phyloP scores from a whole-genome alignment of 495 filamentous ascomycete genomes.

The Aspergillus avenaceus region DNA sequence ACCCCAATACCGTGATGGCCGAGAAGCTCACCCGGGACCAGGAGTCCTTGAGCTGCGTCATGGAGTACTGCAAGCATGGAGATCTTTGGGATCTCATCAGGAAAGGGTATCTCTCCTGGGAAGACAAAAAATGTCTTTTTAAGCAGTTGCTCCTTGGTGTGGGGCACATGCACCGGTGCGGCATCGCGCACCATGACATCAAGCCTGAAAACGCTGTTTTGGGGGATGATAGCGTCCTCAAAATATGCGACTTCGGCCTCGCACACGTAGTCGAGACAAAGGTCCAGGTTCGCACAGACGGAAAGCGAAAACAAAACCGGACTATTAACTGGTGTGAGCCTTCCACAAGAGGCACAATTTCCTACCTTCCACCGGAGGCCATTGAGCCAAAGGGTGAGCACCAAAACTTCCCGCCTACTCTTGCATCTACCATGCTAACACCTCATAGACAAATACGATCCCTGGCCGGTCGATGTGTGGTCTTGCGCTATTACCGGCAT shows the following conservation, averaged over 20 bases:
- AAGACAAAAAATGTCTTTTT: constrained; percentile 69
- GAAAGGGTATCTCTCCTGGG: constrained; percentile 54
- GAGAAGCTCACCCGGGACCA: constrained; percentile 62
- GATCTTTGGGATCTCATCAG: constrained; percentile 68
- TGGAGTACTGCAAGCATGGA: constrained; percentile 76
- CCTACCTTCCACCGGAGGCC: constrained; percentile 78
- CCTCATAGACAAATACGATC: constrained; percentile 60
- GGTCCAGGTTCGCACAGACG: too few species aligned
- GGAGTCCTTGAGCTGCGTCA: constrained; percentile 72
- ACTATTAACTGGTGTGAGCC: constrained; percentile 47
- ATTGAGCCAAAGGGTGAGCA: not conserved
- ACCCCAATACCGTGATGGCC: constrained; percentile 76
- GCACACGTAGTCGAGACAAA: constrained; percentile 74
- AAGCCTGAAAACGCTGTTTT: constrained; percentile 77
- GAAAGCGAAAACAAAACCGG: not conserved
- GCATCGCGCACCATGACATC: constrained; percentile 77
- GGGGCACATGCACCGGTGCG: constrained; percentile 63
- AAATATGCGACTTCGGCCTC: constrained; percentile 79
- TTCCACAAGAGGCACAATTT: constrained; percentile 69
- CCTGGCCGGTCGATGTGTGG: constrained; percentile 74
- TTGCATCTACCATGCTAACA: constrained; percentile 23
- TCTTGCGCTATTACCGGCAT: constrained; percentile 71
- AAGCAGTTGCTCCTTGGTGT: constrained; percentile 73
- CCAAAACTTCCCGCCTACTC: not conserved
- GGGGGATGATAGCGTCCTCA: constrained; percentile 62